phyloP scores from a whole-genome alignment of 257 asterid species.

The Fraxinus anomala region DNA sequence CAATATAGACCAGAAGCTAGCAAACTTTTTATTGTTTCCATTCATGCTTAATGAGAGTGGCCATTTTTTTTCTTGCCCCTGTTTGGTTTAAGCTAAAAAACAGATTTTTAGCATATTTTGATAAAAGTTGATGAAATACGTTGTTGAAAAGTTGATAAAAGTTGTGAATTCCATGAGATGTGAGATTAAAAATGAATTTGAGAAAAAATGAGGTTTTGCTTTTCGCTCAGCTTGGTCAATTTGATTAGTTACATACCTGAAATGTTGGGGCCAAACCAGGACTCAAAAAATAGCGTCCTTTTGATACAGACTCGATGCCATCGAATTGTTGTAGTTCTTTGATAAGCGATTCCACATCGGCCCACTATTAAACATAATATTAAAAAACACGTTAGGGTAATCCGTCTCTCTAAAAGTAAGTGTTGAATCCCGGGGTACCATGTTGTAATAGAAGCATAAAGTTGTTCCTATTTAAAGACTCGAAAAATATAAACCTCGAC shows the following conservation, averaged over 20 bases:
- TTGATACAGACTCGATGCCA: slow-evolving; percentile 80
- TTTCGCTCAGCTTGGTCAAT: not conserved
- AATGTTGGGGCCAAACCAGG: slow-evolving; percentile 97
- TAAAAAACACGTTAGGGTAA: not conserved
- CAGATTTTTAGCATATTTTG: too few relatives aligned
- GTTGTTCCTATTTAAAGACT: slow-evolving; percentile 13
- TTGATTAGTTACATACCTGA: slow-evolving; percentile 58
- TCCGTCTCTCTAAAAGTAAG: not conserved
- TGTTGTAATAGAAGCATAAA: slow-evolving; percentile 3
- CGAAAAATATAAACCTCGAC: slow-evolving; percentile 49
- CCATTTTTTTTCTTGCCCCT: not conserved
- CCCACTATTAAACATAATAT: slow-evolving; percentile 56
- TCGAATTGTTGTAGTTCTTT: slow-evolving; percentile 62
- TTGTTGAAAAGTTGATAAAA: too few relatives aligned
- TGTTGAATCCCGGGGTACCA: not conserved
- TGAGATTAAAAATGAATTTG: too few relatives aligned
- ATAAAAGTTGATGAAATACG: too few relatives aligned
- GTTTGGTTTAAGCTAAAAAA: too few relatives aligned
- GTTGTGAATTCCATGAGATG: too few relatives aligned
- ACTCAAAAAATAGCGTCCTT: slow-evolving; percentile 83
- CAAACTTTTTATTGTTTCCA: not conserved
- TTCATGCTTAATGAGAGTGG: not conserved
- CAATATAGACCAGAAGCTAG: not conserved
- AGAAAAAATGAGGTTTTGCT: not conserved
- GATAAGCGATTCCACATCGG: slow-evolving; percentile 80